Conservation (phyloP, 345 rosid genomes). For the Salix suchowensis region DNA sequence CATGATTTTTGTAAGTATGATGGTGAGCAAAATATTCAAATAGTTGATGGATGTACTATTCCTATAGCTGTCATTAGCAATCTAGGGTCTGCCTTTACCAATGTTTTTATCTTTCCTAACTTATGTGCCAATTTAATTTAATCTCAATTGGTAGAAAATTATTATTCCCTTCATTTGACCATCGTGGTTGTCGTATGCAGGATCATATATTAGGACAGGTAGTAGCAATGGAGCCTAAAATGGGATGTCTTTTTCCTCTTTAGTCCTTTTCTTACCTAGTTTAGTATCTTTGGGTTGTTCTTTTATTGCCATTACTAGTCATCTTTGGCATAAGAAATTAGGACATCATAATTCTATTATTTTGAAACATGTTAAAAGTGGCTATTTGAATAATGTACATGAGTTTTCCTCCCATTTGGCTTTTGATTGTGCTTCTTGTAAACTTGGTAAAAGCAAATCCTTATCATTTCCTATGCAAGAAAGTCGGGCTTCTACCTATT, state of each 20-base stretch:
- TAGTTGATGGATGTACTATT: neutral
- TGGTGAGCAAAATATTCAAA: neutral
- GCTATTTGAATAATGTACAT: neutral
- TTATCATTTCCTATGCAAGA: neutral
- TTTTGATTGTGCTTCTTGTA: neutral
- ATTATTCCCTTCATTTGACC: neutral
- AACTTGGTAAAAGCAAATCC: neutral
- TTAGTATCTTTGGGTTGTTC: neutral
- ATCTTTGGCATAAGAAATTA: neutral
- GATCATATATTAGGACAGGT: neutral
- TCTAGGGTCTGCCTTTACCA: neutral
- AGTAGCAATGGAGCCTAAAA: neutral
- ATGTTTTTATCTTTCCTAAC: neutral
- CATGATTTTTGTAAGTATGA: neutral
- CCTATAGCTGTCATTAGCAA: neutral
- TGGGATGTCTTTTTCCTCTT: neutral
- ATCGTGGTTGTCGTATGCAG: neutral
- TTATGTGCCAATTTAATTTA: neutral
- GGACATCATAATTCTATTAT: neutral
- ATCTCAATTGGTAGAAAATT: neutral
- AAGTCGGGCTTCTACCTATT: neutral
- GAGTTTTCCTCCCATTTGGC: neutral
- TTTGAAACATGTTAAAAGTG: neutral
- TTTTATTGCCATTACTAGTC: neutral
- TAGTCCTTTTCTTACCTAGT: neutral